Evolutionary conservation across 192 early-diverging fungal species (phyloP), one percentile per base, ranked within the genome.

Genomic region (Spizellomyces sp.): DNA sequence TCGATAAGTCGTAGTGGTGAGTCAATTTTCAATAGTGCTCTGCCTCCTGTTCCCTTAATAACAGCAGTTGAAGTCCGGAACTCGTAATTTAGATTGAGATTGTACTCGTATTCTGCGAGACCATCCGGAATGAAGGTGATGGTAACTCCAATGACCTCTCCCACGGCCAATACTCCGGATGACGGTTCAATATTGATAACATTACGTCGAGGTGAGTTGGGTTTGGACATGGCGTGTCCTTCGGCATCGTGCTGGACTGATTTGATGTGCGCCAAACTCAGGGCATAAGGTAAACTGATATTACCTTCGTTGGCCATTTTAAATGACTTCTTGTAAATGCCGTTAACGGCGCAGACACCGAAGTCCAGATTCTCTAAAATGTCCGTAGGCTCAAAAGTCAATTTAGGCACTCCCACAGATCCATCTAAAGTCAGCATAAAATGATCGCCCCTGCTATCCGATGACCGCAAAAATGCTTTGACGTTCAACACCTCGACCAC

Each of bases 251-350:
- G 70, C 21, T 12, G 14, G 56, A 48, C 48, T 6, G 62, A 42
- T 8, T 27, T 27, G 17, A 60, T 56, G 22, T 72, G 42, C 22
- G 74, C 78, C 42, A 83, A 44, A 47, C 66, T 73, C 19, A 83
- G 55, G 10, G 54, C 19, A 66, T 74, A 84, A 9, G 75, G 67
- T 12, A 88, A 71, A 46, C 52, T 71, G 47, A 87, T 88, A 48
- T 87, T 88, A 41, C 87, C 87, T 21, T 84, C 82, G 56, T 88
- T 88, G 19, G 70, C 73, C 64, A 88, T 80, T 6, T 14, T 81
- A 60, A 88, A 86, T 7, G 68, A 71, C 63, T 75, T 79, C 63
- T 75, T 79, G 69, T 68, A 78, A 5, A 58, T 64, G 41, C 76
- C 74, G 42, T 77, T 65, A 8, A 84, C 64, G 42, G 74, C 63